Base-by-base conservation (phyloP, 192 early-diverging fungal genomes). In the Allomyces arbusculus region DNA sequence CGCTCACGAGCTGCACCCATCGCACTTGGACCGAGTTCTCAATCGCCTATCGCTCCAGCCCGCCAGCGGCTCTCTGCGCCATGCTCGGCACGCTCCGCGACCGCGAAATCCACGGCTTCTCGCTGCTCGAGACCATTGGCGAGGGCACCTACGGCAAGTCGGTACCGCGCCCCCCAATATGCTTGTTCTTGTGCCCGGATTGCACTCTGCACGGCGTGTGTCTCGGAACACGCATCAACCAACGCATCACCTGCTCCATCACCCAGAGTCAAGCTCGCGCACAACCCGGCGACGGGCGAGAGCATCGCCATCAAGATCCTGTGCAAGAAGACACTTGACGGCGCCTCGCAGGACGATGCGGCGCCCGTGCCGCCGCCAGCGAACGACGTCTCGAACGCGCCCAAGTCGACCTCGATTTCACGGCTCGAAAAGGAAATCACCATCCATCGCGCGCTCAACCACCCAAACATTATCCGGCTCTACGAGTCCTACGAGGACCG, bases 391-490 rank as follows among this genome's bases (percentile, higher is more conserved):
- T 14, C 16, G 50, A 2, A 58, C 5, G 20, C 16, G 50, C 50
- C 20, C 50, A n/a, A 14, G 20, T 58, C 50, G 50, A 20, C 50
- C 1, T 58, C 50, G 50, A 3, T 58, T 14, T 1, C 16, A 3
- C 50, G 50, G 50, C 50, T 58, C 50, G 20, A 78, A 24, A 83
- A 83, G 69, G 85, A 86, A 62, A 65, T 82, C 66, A 77, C 67
- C 22, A 76, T 80, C 33, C 76, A 77, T 62, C 62, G 67, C 16
- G 69, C 76, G 8, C 67, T 87, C 8, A 64, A 71, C 14, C 84
- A 87, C 62, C 71, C 70, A 23, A 87, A 86, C 64, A 81, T 87
- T 63, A 80, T 85, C 14, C 50, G 66, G 50, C 68, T 87, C 24
- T 62, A 79, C 19, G 75, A 70, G 43, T 68, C 77, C 0, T 66